Base-by-base conservation (phyloP, 129 eudicot species). In the Ambrosia artemisiifolia region DNA sequence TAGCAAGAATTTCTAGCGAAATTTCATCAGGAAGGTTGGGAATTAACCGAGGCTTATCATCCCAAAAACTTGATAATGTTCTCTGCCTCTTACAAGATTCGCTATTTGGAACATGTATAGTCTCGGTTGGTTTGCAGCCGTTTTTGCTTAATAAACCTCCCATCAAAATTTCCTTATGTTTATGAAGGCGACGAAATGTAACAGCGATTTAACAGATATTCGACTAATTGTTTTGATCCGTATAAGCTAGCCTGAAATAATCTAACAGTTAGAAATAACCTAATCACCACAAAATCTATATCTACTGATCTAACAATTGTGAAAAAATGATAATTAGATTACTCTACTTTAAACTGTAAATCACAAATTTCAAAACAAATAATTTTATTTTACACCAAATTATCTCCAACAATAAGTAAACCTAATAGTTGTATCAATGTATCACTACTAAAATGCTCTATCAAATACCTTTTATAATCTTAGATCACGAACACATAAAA, bases 11-110 rank as follows among this genome's bases (percentile, higher is more conserved):
- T 70, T 91, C 96, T 5, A 95, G 82, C 36, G 99, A 86, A 73
- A 95, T 91, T 77, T 95, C 99, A 79, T 95, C 96, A 3, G 99
- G 99, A 49, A 95, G 99, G 72, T 76, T 82, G 12, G 99, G 97
- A 71, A 95, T 88, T 43, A 95, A 65, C 18, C 95, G 82, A 16
- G 91, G 88, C 54, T 71, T 86, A 30, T 91, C 88, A 60, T 95
- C 99, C 90, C 92, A 88, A 35, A 77, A 79, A 56, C 75, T 74
- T 38, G 89, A 70, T 33, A 85, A 74, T 7, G 89, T 83, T 78
- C 83, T 95, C 66, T 81, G 99, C 63, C 97, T 83, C 87, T 95
- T 95, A 38, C 85, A 51, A 38, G 91, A 53, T 42, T 85, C 96
- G 71, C 59, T 71, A 42, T 64, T 61, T 12, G 87, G 63, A 57